Evolutionary conservation across 257 asterid species (phyloP).

Genomic region (Galeopsis tetrahit): DNA sequence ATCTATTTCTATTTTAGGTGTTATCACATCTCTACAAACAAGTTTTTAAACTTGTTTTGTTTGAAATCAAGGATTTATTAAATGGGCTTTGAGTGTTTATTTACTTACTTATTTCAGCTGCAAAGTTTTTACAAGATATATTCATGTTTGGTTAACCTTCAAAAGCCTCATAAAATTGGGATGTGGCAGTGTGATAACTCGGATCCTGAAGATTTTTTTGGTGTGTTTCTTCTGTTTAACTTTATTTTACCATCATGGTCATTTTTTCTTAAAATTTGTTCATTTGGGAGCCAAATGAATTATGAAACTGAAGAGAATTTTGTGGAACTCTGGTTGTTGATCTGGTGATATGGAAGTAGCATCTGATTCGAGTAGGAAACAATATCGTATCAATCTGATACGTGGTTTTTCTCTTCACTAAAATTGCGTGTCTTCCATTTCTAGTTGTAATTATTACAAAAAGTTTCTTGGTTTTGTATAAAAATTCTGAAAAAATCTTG

Average conservation of each 20-base stretch:
- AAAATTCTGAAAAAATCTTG: neutral
- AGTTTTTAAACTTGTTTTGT: no score
- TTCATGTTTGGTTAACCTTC: no score
- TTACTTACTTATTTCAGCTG: no score
- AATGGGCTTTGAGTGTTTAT: no score
- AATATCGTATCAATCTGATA: neutral
- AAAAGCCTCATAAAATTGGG: no score
- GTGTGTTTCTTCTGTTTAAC: conserved; percentile 4
- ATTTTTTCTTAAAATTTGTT: neutral
- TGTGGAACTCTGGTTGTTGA: neutral
- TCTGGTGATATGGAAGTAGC: neutral
- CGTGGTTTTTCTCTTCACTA: neutral
- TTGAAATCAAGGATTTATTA: no score
- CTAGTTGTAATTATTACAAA: neutral
- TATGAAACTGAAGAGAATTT: neutral
- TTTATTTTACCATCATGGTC: neutral
- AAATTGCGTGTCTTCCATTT: neutral
- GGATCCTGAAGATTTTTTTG: neutral
- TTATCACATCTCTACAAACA: no score
- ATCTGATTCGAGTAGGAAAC: neutral
- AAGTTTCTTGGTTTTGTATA: neutral
- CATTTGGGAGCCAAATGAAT: neutral
- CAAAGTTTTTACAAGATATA: no score
- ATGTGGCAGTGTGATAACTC: neutral
- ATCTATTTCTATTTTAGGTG: no score